Evolutionary conservation across 2,329 filamentous ascomycete species (phyloP).

Genomic region (Escovopsis sp.): DNA sequence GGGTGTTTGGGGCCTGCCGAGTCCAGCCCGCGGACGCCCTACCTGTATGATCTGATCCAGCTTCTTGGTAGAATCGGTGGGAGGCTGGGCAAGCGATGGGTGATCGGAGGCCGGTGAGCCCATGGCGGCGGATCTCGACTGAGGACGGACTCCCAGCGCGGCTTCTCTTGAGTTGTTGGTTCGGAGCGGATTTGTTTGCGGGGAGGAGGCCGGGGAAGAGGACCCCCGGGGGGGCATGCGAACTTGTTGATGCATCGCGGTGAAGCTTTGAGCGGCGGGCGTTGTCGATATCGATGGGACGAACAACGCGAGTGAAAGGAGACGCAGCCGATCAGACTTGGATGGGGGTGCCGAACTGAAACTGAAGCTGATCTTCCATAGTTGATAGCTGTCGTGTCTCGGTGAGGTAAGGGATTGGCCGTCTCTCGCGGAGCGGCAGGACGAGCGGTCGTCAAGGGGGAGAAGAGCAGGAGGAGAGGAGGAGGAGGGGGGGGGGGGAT

Average conservation of each 20-base stretch:
- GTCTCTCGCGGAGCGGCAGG: slow-evolving; percentile 1
- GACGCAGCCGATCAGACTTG: slow-evolving; percentile 14
- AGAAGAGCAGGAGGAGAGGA: background rate
- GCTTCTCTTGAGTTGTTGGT: slow-evolving; percentile 63
- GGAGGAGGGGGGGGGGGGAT: background rate
- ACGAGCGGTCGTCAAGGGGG: background rate
- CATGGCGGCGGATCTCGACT: slow-evolving; percentile 27
- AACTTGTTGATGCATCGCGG: slow-evolving; percentile 76
- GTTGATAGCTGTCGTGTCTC: slow-evolving; percentile 8
- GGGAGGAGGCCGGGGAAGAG: slow-evolving; percentile 57
- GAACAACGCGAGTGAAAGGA: slow-evolving; percentile 2
- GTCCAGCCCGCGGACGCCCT: slow-evolving; percentile 4
- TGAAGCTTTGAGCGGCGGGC: slow-evolving; percentile 1
- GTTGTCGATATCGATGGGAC: background rate
- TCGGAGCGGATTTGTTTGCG: slow-evolving; percentile 38
- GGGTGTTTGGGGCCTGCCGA: background rate
- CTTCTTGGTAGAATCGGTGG: slow-evolving; percentile 58
- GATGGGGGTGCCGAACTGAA: slow-evolving; percentile 17
- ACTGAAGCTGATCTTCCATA: slow-evolving; percentile 22
- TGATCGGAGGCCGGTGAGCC: slow-evolving; percentile 35
- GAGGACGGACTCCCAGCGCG: slow-evolving; percentile 23
- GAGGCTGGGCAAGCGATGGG: slow-evolving; percentile 31
- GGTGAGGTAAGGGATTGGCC: background rate
- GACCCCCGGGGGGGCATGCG: slow-evolving; percentile 59
- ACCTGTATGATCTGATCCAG: slow-evolving; percentile 92